Evolutionary conservation across 2,329 filamentous ascomycete genomes (phyloP).

Genomic region (Talaromyces sp.): DNA sequence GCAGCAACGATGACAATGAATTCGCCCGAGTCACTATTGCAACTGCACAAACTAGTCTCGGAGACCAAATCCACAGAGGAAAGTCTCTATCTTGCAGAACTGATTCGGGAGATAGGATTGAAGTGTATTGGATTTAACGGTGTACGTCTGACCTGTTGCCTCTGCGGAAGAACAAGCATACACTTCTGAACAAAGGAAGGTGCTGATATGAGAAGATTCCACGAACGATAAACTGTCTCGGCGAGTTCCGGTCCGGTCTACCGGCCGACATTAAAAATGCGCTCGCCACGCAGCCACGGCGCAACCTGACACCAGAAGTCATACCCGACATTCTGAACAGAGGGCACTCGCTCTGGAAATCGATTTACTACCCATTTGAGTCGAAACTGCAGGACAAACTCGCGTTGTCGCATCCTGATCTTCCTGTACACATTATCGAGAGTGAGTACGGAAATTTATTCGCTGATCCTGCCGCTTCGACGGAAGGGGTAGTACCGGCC

Average conservation of each 20-base stretch:
- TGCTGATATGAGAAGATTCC: conserved; percentile 52
- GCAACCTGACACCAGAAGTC: conserved; percentile 48
- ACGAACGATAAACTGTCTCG: conserved; percentile 76
- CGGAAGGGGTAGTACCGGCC: conserved; percentile 33
- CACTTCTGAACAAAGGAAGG: too few relatives aligned
- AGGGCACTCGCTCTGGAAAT: conserved; percentile 68
- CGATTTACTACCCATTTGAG: conserved; percentile 72
- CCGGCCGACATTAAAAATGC: conserved; percentile 43
- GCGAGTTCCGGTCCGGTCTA: conserved; percentile 63
- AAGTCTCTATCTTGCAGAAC: conserved; percentile 34
- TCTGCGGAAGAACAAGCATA: too few relatives aligned
- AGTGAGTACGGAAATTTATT: conserved; percentile 71
- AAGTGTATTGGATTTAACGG: conserved; percentile 49
- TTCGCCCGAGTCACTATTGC: conserved; percentile 68
- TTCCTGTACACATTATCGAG: conserved; percentile 74
- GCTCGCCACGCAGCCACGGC: conserved; percentile 15
- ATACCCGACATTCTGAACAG: conserved; percentile 54
- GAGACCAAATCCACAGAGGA: conserved; percentile 26
- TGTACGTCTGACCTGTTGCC: too few relatives aligned
- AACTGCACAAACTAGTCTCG: conserved; percentile 53
- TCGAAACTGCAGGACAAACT: conserved; percentile 68
- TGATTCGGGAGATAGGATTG: conserved; percentile 45
- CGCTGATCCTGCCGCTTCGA: conserved; percentile 57
- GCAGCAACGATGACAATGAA: conserved; percentile 84
- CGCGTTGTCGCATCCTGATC: conserved; percentile 70